Evolutionary conservation across 2,329 filamentous ascomycete species (phyloP), one percentile per base, ranked within the genome.

Genomic region (Pseudogymnoascus sp.): DNA sequence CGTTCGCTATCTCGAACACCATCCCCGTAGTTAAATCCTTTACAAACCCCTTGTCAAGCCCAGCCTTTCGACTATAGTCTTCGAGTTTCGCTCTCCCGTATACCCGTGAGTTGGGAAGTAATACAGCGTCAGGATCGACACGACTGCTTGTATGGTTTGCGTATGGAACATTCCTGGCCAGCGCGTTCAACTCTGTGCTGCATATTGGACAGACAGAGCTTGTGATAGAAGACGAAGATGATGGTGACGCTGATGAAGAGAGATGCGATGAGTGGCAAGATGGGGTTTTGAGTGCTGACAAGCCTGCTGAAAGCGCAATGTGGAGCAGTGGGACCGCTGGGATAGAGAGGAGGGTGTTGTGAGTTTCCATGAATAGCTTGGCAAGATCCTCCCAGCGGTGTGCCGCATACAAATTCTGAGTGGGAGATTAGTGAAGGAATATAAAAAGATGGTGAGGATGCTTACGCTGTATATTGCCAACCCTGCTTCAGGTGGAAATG

Each of bases 211-310:
- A 99, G 44, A 97, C 86, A 6, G 89, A 88, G 1, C 85, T 86
- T 62, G 67, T 73, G 71, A 71, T 66, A 11, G 68, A 70, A 14
- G 70, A 69, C 0, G 70, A 69, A 60, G 74, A 72, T 60, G 68
- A 70, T 23, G 70, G 67, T 18, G 69, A 69, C 6, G 70, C 70
- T 60, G 72, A 68, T 2, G 63, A 59, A 21, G 65, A 65, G 8
- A 66, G 62, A 31, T 71, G 67, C 2, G 67, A 65, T 1, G 88
- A 89, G 77, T 97, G 92, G 73, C 94, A 99, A 14, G 91, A 87
- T 0, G 94, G 94, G 0, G 94, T 97, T 76, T 99, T 99, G 68
- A 99, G 86, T 1, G 94, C 92, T 0, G 92, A 97, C 8, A 99
- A 83, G 6, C 94, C 94, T 0, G 92, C 92, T 0, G 89, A 91